Base-by-base conservation (phyloP, 2,329 filamentous ascomycete species). In the Onygenales sp. region DNA sequence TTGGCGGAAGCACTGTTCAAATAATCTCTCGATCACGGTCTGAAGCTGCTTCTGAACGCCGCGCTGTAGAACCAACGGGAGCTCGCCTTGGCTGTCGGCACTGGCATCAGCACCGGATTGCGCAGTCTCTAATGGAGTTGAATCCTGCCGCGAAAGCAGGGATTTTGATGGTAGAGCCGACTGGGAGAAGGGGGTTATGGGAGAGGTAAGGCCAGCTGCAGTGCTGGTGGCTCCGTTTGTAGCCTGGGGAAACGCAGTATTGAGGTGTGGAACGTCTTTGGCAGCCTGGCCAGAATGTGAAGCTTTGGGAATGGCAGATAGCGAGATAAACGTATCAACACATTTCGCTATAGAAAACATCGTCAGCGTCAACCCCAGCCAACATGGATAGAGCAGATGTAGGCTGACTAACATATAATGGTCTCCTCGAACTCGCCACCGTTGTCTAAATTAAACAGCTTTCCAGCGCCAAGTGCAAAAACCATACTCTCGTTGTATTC, bases 401-500 rank as follows among this genome's bases (percentile, higher is more conserved):
- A 14, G 6, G 10, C 2, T 33, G 41, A 69, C 75, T 64, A 72
- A 82, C 79, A 92, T 70, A 97, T 91, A 74, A 98, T 97, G 54
- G 93, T 98, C 76, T 98, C 91, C 72, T 98, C 93, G 66, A 95
- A 98, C 76, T 98, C 93, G 72, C 89, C 87, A 51, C 88, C 86
- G 52, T 85, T 81, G 65, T 96, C 88, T 60, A 97, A 82, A 75
- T 94, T 89, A 78, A 98, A 96, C 49, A 95, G 84, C 68, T 96
- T 89, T 56, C 93, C 93, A 27, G 93, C 91, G 55, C 90, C 91
- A 45, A 98, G 82, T 59, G 93, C 93, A 72, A 98, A 97, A 51
- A 89, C 87, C 92, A 98, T 97, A 73, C 92, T 96, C 76, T 98
- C 93, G 69, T 96, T 93, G 77, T 98, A 98, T 70, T 93, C 93